Evolutionary conservation across 2,329 filamentous ascomycete genomes (phyloP).

Genomic region (Chaetomiaceae sp.): DNA sequence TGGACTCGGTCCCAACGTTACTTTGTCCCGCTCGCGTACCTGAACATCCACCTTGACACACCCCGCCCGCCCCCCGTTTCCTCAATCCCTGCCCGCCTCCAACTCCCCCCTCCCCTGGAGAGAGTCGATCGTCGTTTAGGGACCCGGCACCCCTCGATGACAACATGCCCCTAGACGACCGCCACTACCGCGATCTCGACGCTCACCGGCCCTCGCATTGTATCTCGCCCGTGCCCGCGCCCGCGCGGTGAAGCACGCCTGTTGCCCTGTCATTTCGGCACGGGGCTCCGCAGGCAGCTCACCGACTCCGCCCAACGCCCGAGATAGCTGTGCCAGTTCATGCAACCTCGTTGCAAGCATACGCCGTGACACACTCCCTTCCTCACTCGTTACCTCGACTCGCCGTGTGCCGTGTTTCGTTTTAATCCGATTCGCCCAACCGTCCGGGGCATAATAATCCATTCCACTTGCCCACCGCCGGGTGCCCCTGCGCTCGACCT

Average conservation of each 20-base stretch:
- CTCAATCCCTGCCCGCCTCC: slow-evolving; percentile 5
- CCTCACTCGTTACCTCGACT: background rate
- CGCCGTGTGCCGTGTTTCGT: background rate
- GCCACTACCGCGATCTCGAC: slow-evolving; percentile 13
- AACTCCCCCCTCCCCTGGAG: background rate
- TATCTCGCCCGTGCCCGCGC: slow-evolving; percentile 3
- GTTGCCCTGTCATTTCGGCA: background rate
- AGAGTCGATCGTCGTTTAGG: background rate
- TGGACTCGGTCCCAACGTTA: no score
- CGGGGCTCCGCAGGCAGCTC: slow-evolving; percentile 4
- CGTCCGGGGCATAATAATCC: background rate
- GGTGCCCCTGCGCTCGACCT: background rate
- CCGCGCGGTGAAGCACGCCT: slow-evolving; percentile 6
- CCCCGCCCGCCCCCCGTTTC: background rate
- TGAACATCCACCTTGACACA: no score
- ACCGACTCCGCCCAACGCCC: slow-evolving; percentile 12
- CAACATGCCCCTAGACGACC: slow-evolving; percentile 27
- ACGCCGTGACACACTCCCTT: background rate
- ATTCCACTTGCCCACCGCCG: background rate
- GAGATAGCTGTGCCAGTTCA: slow-evolving; percentile 6
- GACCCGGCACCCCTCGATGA: slow-evolving; percentile 19
- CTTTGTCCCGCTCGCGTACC: no score
- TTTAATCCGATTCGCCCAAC: background rate
- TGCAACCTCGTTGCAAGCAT: background rate
- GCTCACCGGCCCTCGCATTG: slow-evolving; percentile 10